These are phyloP conservation scores for Plasmodium cynomolgi DNA, from an alignment of 169 alveolate species.

Conservation along the genomic window DNA sequence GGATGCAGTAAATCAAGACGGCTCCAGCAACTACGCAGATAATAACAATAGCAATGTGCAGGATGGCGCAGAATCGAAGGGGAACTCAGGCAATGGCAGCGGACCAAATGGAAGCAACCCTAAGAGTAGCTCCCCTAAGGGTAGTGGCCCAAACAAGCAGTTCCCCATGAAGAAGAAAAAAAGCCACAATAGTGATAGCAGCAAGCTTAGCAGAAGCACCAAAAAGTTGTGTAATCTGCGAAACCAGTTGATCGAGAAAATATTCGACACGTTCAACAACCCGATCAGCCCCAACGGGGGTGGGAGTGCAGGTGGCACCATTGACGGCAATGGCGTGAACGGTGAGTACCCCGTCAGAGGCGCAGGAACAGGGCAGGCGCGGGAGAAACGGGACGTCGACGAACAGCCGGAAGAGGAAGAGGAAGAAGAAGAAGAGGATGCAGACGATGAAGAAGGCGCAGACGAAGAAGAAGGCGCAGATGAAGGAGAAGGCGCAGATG, in stretches of 20 bases:
- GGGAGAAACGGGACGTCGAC: neutral
- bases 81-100: neutral
- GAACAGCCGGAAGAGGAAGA: neutral
- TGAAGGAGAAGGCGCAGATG: neutral
- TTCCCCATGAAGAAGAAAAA: constrained; percentile 11
- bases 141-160: neutral
- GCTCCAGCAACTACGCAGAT: neutral
- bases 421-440: neutral
- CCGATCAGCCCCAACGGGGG: neutral
- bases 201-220: neutral
- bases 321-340: neutral
- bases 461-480: neutral
- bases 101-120: neutral
- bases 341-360: neutral
- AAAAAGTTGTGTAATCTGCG: constrained; percentile 17
- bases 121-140: neutral
- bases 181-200: neutral
- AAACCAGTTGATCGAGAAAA: constrained; percentile 35
- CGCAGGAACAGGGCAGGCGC: neutral
- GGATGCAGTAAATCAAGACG: neutral
- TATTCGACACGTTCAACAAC: constrained; percentile 30
- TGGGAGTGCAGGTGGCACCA: neutral
- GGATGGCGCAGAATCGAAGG: neutral
- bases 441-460: no score
- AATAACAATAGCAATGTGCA: neutral